Evolutionary conservation across 208 protist genomes (phyloP).

Genomic region (Trypanosoma mega): DNA sequence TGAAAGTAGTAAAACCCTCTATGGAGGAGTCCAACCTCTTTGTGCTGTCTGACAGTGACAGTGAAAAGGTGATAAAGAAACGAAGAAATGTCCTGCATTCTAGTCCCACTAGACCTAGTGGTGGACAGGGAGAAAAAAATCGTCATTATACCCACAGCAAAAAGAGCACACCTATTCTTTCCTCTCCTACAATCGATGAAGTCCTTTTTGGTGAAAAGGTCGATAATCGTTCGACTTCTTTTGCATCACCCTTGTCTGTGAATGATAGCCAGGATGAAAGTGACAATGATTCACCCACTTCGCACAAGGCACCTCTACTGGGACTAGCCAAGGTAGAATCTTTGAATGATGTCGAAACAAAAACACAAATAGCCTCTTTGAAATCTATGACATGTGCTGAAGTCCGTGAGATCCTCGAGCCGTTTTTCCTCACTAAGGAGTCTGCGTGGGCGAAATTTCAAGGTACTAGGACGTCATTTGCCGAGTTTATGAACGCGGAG

Average conservation of each 20-base stretch:
- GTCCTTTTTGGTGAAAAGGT: conserved; percentile 28
- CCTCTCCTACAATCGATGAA: conserved; percentile 28
- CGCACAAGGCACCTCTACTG: too few relatives aligned
- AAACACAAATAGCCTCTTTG: conserved; percentile 36
- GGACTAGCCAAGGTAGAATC: too few relatives aligned
- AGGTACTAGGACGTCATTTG: not conserved
- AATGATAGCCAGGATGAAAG: too few relatives aligned
- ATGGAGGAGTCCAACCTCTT: conserved; percentile 22
- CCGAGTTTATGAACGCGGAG: not conserved
- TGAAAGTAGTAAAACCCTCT: not conserved
- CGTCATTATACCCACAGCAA: too few relatives aligned
- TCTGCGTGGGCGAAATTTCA: conserved; percentile 32
- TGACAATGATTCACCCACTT: not conserved
- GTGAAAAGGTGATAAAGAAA: conserved; percentile 4
- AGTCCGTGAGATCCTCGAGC: conserved; percentile 57
- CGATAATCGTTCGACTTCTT: too few relatives aligned
- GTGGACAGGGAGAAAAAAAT: too few relatives aligned
- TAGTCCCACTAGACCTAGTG: not conserved
- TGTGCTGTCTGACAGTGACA: conserved; percentile 27
- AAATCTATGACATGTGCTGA: conserved; percentile 64
- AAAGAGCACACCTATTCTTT: too few relatives aligned
- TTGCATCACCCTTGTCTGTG: too few relatives aligned
- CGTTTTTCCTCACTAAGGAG: conserved; percentile 58
- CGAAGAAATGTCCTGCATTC: not conserved
- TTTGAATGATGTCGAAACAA: too few relatives aligned